Evolutionary conservation across 1,139 yeast species (phyloP).

Genomic region (Magnusiomyces magnusii): DNA sequence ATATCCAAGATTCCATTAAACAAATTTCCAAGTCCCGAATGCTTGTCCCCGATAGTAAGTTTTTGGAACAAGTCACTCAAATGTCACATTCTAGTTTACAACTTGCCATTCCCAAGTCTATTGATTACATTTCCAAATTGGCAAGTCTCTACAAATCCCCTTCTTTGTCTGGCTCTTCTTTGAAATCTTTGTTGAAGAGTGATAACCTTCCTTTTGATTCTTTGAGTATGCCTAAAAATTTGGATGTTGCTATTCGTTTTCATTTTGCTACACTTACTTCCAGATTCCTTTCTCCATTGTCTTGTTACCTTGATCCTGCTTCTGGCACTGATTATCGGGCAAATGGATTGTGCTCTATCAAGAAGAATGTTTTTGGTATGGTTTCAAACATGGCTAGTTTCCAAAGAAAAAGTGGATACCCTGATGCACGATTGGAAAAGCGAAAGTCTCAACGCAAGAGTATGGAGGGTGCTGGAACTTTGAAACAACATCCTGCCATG

Average conservation of each 20-base stretch:
- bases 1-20: neutral
- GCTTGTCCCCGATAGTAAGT: slow-evolving; percentile 11
- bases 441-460: neutral
- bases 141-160: neutral
- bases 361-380: neutral
- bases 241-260: slow-evolving; percentile 15
- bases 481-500: neutral
- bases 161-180: neutral
- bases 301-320: slow-evolving; percentile 11
- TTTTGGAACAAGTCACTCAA: slow-evolving; percentile 6
- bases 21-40: slow-evolving; percentile 8
- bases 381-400: neutral
- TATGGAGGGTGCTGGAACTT: neutral
- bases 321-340: neutral
- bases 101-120: slow-evolving; percentile 1
- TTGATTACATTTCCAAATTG: neutral
- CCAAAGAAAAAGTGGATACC: neutral
- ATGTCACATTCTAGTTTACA: slow-evolving; percentile 3
- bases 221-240: slow-evolving; percentile 7
- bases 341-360: neutral
- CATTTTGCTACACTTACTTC: slow-evolving; percentile 17
- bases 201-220: neutral
- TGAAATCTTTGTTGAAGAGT: neutral
- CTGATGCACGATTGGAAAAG: neutral
- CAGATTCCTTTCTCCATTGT: slow-evolving; percentile 12